phyloP scores from a whole-genome alignment of 441 rosid genomes.

The Jatropha multifida region DNA sequence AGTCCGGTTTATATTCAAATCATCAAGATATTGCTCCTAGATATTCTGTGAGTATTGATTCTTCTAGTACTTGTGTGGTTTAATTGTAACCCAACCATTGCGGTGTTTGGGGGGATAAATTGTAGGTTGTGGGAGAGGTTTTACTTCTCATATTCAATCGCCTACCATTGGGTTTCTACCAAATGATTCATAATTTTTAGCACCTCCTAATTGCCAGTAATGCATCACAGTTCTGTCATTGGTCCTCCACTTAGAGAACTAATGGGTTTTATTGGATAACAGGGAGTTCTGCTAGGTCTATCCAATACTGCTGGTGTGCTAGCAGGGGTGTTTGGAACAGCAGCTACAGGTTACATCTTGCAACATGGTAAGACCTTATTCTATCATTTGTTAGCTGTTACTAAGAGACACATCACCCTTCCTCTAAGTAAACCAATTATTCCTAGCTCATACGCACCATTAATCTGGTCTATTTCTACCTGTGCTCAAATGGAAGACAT shows the following conservation, averaged over 20 bases:
- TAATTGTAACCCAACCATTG: not conserved
- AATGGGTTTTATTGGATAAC: constrained; percentile 6
- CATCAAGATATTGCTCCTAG: constrained; percentile 98
- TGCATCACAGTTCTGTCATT: not conserved
- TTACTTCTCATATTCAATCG: too few relatives aligned
- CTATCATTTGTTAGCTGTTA: not conserved
- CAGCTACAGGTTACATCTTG: constrained; percentile 89
- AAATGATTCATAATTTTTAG: too few relatives aligned
- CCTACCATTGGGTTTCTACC: too few relatives aligned
- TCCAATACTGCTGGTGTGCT: constrained; percentile 92
- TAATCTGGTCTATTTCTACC: not conserved
- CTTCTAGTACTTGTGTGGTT: not conserved
- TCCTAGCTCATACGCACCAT: not conserved
- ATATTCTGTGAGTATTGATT: constrained; percentile 67
- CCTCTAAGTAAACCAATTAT: constrained; percentile 1
- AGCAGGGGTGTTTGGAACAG: constrained; percentile 94
- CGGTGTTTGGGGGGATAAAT: not conserved
- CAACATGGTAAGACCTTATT: constrained; percentile 61
- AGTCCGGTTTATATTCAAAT: constrained; percentile 87
- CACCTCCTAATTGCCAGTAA: not conserved
- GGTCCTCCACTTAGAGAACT: not conserved
- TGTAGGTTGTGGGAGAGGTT: not conserved
- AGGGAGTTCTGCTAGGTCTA: constrained; percentile 92
- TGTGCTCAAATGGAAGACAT: not conserved
- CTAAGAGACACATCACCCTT: not conserved